Base-by-base conservation (phyloP, 1,284 basidiomycete species). In the Cryptococcus floricola region DNA sequence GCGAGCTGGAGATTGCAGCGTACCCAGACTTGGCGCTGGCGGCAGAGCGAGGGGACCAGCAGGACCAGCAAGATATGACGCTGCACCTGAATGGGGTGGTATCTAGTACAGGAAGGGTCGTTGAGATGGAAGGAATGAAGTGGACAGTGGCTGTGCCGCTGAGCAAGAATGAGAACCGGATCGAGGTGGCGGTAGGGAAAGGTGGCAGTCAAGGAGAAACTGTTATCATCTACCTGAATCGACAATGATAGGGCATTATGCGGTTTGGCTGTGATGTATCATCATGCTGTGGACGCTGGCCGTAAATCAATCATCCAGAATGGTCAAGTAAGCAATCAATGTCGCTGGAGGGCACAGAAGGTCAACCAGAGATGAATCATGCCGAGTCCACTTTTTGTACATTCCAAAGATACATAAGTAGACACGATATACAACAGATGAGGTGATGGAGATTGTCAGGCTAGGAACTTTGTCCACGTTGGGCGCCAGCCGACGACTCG, bases 1-100 rank as follows among this genome's bases (percentile, higher is more conserved):
- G 66, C 25, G 67, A 69, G 50, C 52, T 76, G 16, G 72, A 76
- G 42, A 53, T 77, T 28, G 71, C 70, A 13, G 75, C 73, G 13
- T 71, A 68, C 51, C 48, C 38, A 13, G 34, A 50, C 14, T 18
- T 27, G 8, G 16, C 48, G 41, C 53, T 71, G 6, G 61, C 60
- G 47, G 60, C 41, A 9, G 19, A n/a, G 19, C 31, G 31, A 34
- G 31, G 31, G 31, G 31, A 34, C 7, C n/a, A 42, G 19, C 25
- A n/a, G 23, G 14, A 16, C n/a, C 4, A 18, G 25, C 69, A 69
- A 4, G 71, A 71, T 41, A 54, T 72, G 3, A 54, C 56, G 9
- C 58, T 73, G 18, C 54, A 65, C 23, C 54, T 75, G 5, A 72
- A 75, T 57, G 71, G 71, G 52, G 61, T 61, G 5, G 60, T 50